Evolutionary conservation across 495 filamentous ascomycete species (phyloP), one percentile per base, ranked within the genome.

Genomic region (Hypoxylon perforatum): DNA sequence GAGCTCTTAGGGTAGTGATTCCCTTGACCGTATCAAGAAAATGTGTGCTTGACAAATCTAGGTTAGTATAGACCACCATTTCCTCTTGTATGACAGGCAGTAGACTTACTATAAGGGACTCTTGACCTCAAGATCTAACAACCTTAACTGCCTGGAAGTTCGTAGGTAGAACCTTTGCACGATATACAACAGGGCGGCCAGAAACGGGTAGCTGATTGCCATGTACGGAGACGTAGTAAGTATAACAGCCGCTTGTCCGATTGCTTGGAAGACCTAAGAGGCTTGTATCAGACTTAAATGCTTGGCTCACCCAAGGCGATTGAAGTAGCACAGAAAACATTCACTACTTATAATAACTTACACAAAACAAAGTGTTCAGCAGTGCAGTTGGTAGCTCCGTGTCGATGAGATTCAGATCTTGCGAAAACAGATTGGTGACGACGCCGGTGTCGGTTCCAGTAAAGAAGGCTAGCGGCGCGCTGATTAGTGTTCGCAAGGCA

Each of bases 101-200:
- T n/a, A n/a, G n/a, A n/a, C 60, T 61, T 64, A 61, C 65, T 63
- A 71, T 0, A 68, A 46, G 11, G 65, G 71, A n/a, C 62, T 79
- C 69, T 87, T 87, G 19, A 83, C 80, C 71, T 89, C 86, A 4
- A 88, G 76, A 19, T 88, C 86, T 22, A 89, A 72, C 45, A 85
- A 76, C 35, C 87, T 80, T 12, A 89, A 67, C 62, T 87, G 86
- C 5, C 85, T 80, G 1, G 85, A 88, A 2, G 86, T 89, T n/a
- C 84, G 82, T 22, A 89, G 78, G 61, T 89, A 89, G 45, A 82
- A 78, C 53, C 84, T 84, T 65, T 89, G 85, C 10, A 88, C 77
- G 15, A 80, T 48, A 63, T 83, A 88, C 8, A 87, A 50, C 1
- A 79, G 67, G 28, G 74, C 21, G 14, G 63, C 30, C 8, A 75